phyloP scores from a whole-genome alignment of 768 basidiomycete genomes.

The Calocera viscosa region DNA sequence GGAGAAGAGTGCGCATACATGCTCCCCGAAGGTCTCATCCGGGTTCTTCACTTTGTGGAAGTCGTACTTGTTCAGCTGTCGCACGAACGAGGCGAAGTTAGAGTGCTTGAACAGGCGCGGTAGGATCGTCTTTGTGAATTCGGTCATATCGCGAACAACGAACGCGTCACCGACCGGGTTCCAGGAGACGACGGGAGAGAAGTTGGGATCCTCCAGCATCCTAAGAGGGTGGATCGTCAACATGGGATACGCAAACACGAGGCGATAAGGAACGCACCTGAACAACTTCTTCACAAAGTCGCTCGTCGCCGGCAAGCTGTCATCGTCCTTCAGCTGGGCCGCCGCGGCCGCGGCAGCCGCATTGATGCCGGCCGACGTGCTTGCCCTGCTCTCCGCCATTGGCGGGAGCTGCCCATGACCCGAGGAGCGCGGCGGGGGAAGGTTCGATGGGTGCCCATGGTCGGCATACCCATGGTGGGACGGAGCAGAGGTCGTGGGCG shows the following conservation, averaged over 20 bases:
- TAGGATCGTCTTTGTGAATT: slow-evolving; percentile 78
- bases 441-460: neutral
- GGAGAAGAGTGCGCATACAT: slow-evolving; percentile 27
- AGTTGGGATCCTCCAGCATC: slow-evolving; percentile 74
- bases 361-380: slow-evolving; percentile 15
- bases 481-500: neutral
- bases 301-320: slow-evolving; percentile 72
- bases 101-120: slow-evolving; percentile 92
- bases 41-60: slow-evolving; percentile 92
- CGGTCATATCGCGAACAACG: slow-evolving; percentile 88
- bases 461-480: slow-evolving; percentile 14
- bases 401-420: neutral
- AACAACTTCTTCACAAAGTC: slow-evolving; percentile 93
- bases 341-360: slow-evolving; percentile 8
- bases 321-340: slow-evolving; percentile 36
- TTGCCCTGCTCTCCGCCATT: slow-evolving; percentile 15
- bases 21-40: slow-evolving; percentile 62
- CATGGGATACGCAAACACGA: slow-evolving; percentile 8
- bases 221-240: slow-evolving; percentile 29
- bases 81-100: slow-evolving; percentile 84
- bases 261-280: slow-evolving; percentile 43
- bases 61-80: slow-evolving; percentile 92
- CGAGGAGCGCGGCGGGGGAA: slow-evolving; percentile 2
- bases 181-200: slow-evolving; percentile 69
- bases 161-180: slow-evolving; percentile 75